Evolutionary conservation across 75 land plant genomes (phyloP), one percentile per base, ranked within the genome.

Genomic region (Picea sitchensis): DNA sequence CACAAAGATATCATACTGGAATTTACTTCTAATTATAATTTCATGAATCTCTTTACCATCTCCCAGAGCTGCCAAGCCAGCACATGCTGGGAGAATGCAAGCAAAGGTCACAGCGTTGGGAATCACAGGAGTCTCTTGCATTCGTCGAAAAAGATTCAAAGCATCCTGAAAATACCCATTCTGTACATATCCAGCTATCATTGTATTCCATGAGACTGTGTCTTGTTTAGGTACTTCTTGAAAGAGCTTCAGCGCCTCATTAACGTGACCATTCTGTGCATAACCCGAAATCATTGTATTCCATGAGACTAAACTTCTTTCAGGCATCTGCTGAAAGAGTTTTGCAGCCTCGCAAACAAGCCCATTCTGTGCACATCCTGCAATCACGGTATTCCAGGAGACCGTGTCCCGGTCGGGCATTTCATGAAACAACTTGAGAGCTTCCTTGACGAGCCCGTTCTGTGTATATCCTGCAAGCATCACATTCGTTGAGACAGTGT

Each of bases 261-360:
- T 32, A 41, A 14, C 18, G 4, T 8, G 8, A 8, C 44, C 72
- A 38, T 32, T 68, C 18, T 3, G 18, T 2, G n/a, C 72, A 68
- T 68, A 36, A 18, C 34, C 72, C 6, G 44, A 36, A 78, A 78
- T 76, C 38, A 78, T 78, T 6, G 81, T 81, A 47, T 51, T 80
- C 83, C 83, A 82, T n/a, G 84, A 80, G 1, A 80, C 67, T 3
- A 82, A 75, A 58, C 71, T 72, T 75, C 75, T 14, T 56, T 79
- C 30, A 32, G 57, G 64, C 21, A 62, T 62, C 18, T 62, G 4
- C 64, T 62, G 20, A 62, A 62, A 62, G 21, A 20, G 21, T 6
- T 21, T 6, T 4, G 21, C n/a, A 4, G n/a, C 64, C 21, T 62
- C n/a, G 18, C 21, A 62, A 62, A 18, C 64, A 18, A 18, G 5